These are phyloP conservation scores for Neurospora sp. DNA, from an alignment of 495 filamentous ascomycete genomes.

Conservation along the genomic window DNA sequence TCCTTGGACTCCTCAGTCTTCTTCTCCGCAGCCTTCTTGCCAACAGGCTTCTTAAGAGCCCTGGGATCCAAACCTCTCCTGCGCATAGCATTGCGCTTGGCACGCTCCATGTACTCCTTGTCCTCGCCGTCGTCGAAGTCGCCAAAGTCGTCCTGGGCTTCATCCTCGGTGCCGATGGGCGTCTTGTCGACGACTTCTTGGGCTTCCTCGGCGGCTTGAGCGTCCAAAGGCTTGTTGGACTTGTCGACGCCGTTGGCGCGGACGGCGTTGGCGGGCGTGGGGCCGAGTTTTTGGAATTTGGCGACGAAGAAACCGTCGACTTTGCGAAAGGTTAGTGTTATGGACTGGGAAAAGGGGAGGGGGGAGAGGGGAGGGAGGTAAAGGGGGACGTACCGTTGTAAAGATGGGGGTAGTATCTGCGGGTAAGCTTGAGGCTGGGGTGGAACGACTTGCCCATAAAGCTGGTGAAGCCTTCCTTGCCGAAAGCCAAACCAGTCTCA, in stretches of 20 bases:
- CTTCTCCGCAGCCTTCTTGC: slow-evolving; percentile 13
- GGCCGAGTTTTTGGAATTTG: slow-evolving; percentile 89
- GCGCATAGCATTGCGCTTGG: slow-evolving; percentile 50
- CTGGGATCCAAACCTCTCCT: slow-evolving; percentile 44
- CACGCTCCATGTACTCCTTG: slow-evolving; percentile 65
- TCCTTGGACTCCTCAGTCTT: slow-evolving; percentile 8
- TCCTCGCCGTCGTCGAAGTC: slow-evolving; percentile 84
- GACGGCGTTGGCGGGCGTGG: slow-evolving; percentile 50
- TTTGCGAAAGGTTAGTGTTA: not conserved
- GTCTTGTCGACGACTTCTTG: slow-evolving; percentile 39
- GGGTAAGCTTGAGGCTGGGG: slow-evolving; percentile 70
- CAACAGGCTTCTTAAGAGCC: slow-evolving; percentile 25
- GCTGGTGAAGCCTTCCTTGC: slow-evolving; percentile 77
- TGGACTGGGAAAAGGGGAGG: not conserved
- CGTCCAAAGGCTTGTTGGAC: slow-evolving; percentile 18
- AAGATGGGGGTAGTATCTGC: slow-evolving; percentile 86
- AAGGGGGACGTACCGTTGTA: slow-evolving; percentile 47
- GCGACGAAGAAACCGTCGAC: slow-evolving; percentile 98
- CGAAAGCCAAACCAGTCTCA: slow-evolving; percentile 86
- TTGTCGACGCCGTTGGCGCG: slow-evolving; percentile 23
- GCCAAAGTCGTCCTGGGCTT: slow-evolving; percentile 49
- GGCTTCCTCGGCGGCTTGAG: slow-evolving; percentile 15
- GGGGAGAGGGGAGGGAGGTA: not conserved
- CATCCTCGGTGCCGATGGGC: slow-evolving; percentile 36
- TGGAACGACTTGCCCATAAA: slow-evolving; percentile 88